phyloP scores from a whole-genome alignment of 2,329 filamentous ascomycete species.

The Alternaria ethzedia region DNA sequence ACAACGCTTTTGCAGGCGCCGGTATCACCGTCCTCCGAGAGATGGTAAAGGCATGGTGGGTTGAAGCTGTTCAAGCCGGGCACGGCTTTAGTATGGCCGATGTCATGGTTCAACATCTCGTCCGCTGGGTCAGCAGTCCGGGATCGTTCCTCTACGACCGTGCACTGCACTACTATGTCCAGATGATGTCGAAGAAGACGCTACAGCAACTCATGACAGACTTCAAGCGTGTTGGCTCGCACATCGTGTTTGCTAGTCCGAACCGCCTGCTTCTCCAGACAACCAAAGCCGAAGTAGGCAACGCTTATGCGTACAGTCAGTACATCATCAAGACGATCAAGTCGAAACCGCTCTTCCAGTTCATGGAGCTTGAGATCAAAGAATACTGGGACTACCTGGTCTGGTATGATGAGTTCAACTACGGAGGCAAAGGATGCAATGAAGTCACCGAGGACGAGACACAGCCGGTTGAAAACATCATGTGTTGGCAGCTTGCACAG shows the following conservation, averaged over 20 bases:
- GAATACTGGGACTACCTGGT: constrained; percentile 99
- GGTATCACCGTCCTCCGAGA: constrained; percentile 90
- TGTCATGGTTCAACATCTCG: constrained; percentile 94
- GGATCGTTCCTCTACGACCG: constrained; percentile 95
- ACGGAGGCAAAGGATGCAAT: constrained; percentile 89
- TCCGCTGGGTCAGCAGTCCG: constrained; percentile 95
- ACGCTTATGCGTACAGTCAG: constrained; percentile 94
- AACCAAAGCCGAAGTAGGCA: constrained; percentile 94
- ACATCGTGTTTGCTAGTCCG: constrained; percentile 92
- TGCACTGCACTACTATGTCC: constrained; percentile 93
- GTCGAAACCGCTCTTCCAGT: constrained; percentile 92
- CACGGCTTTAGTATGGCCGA: constrained; percentile 78
- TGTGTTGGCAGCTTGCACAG: constrained; percentile 97
- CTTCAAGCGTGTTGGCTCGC: constrained; percentile 91
- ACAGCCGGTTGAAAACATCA: constrained; percentile 85
- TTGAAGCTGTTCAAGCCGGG: constrained; percentile 86
- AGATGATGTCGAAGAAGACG: constrained; percentile 97
- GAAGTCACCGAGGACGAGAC: constrained; percentile 78
- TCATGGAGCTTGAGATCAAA: constrained; percentile 94
- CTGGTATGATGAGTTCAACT: constrained; percentile 99
- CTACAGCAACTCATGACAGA: constrained; percentile 97
- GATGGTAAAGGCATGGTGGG: constrained; percentile 99
- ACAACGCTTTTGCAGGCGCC: constrained; percentile 91
- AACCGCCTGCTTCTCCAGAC: constrained; percentile 92
- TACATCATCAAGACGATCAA: constrained; percentile 99